Percentiles rank a stretch among this genome's conserved stretches.
Conservation (phyloP, 75 land plant species). For the Cunninghamia lanceolata region DNA sequence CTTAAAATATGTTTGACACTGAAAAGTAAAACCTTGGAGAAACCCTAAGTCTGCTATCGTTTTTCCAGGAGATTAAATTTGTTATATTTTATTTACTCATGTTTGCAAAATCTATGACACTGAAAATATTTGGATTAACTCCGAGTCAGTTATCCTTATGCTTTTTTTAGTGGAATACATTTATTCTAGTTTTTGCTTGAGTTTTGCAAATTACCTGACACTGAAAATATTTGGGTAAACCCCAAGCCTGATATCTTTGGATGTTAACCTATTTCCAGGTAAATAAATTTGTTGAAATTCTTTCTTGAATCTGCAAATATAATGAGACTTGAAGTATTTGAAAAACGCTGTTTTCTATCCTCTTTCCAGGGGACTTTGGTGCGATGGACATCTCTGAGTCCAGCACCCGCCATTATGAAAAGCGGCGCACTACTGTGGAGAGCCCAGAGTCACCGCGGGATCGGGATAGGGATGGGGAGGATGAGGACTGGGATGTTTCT, state of each 20-base stretch:
- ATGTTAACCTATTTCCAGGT: background rate
- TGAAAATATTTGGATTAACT: background rate
- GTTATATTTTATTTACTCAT: background rate
- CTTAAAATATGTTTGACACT: too few species aligned
- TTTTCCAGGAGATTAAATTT: too few species aligned
- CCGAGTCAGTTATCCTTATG: background rate
- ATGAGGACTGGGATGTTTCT: conserved; percentile 42
- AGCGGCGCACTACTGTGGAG: background rate
- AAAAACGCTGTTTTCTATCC: background rate
- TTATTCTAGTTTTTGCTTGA: background rate
- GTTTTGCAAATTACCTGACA: background rate
- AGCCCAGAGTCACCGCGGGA: conserved; percentile 10
- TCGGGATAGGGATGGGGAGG: conserved; percentile 33
- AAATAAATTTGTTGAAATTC: background rate
- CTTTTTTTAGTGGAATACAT: background rate
- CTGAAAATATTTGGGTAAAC: background rate
- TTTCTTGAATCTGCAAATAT: background rate
- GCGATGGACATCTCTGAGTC: conserved; percentile 36
- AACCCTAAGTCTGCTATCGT: too few species aligned
- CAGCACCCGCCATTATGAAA: conserved; percentile 14
- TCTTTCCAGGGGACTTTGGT: background rate
- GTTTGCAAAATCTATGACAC: background rate
- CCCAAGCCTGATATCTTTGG: background rate
- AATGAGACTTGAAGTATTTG: background rate
- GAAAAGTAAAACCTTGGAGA: too few species aligned